Base-by-base conservation (phyloP, 805 yeast species). In the Cyberlindnera mycetangii region DNA sequence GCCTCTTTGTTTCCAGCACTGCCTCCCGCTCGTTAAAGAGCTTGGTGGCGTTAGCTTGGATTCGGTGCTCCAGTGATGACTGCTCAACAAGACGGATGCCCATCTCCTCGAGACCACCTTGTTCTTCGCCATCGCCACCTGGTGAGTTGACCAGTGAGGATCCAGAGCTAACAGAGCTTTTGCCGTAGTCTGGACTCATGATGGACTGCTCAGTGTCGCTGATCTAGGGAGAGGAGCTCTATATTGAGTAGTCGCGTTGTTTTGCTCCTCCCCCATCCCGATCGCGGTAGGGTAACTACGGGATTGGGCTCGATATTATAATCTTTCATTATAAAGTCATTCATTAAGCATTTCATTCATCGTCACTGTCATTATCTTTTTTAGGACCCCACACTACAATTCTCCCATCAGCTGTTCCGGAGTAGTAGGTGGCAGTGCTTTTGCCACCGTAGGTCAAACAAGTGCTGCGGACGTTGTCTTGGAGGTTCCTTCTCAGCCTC, bases 11-110 rank as follows among this genome's bases (percentile, higher is more conserved):
- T 54, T 93, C 99, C 32, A 84, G 67, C 52, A 85, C 96, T 1
- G 76, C 65, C 39, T 87, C 89, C 41, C 82, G 80, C 32, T 72
- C 64, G 1, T 75, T 66, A 39, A 90, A 72, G 4, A 77, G 78
- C 43, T 69, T 68, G 49, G 81, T 80, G 0, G 97, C 96, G 64
- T 78, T 69, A 27, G 71, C 69, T 15, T 89, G 88, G 27, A 92
- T 82, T 45, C 76, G 70, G 37, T 78, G 67, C 57, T 90, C 99
- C n/a, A 92, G 64, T 8, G 82, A 81, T 42, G 77, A 81, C 62
- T 93, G 98, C 54, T 86, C 89, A 47, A 89, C 80, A 3, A 88
- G 68, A 55, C 71, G 71, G 22, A 86, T 80, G 1, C 79, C 81
- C 39, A 59, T 42, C 4, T 44, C 39, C 20, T 42, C 41, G 5